phyloP scores from a whole-genome alignment of 805 yeast genomes.

The Starmerella khaoyaiensis region DNA sequence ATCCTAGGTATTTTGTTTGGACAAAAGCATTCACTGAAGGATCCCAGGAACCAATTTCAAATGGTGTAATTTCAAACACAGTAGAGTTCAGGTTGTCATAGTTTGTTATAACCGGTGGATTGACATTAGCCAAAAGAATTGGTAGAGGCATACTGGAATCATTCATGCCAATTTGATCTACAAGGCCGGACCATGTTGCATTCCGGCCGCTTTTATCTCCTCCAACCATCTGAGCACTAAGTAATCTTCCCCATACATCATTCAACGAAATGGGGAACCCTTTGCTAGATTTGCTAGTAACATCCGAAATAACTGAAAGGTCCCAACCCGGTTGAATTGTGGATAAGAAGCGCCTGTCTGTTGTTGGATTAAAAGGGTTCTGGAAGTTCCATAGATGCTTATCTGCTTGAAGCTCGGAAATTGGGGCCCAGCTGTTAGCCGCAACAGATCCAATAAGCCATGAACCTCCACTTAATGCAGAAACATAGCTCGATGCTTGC shows the following conservation, averaged over 20 bases:
- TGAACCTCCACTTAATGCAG: conserved; percentile 75
- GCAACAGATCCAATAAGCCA: conserved; percentile 65
- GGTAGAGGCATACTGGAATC: conserved; percentile 61
- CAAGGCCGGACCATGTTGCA: conserved; percentile 36
- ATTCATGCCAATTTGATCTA: conserved; percentile 46
- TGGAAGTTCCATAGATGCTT: conserved; percentile 54
- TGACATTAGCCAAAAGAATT: conserved; percentile 36
- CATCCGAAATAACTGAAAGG: conserved; percentile 31
- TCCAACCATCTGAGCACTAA: conserved; percentile 61
- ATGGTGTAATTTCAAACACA: conserved; percentile 39
- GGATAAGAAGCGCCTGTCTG: conserved; percentile 45
- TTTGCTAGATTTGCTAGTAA: conserved; percentile 44
- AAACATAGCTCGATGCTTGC: conserved; percentile 54
- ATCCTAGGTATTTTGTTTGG: conserved; percentile 57
- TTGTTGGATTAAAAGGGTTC: conserved; percentile 47
- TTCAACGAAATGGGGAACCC: conserved; percentile 59
- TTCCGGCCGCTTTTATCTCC: conserved; percentile 40
- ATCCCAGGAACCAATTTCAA: conserved; percentile 81
- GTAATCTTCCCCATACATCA: conserved; percentile 71
- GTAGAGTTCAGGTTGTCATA: conserved; percentile 55
- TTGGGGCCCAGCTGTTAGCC: conserved; percentile 58
- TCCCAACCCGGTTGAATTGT: conserved; percentile 39
- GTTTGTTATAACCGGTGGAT: conserved; percentile 1
- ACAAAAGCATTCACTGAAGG: conserved; percentile 53
- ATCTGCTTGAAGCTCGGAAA: conserved; percentile 42